Evolutionary conservation across 2,329 filamentous ascomycete species (phyloP).

Genomic region (Grosmannia serpens): DNA sequence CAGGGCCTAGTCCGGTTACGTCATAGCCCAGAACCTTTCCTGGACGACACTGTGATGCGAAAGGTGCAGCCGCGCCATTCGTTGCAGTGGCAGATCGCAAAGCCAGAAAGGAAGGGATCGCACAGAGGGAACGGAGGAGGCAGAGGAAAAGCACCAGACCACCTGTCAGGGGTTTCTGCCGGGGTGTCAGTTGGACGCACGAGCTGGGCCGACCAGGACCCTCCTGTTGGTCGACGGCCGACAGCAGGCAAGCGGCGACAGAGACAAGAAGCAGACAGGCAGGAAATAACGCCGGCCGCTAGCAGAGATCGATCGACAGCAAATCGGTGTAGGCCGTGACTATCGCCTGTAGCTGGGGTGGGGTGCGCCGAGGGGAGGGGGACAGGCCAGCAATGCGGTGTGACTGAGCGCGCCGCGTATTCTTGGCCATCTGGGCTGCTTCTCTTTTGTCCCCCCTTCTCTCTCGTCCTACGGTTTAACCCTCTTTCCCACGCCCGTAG

Average conservation of each 20-base stretch:
- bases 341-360: neutral
- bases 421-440: no score
- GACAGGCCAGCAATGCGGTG: neutral
- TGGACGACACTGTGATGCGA: neutral
- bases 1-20: neutral
- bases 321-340: neutral
- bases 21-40: neutral
- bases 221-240: neutral
- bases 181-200: neutral
- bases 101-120: no score
- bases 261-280: no score
- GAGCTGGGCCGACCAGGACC: neutral
- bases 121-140: no score
- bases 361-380: neutral
- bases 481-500: no score
- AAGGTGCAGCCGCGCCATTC: no score
- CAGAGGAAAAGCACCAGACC: no score
- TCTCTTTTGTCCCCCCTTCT: no score
- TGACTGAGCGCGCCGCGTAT: neutral
- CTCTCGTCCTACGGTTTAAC: no score
- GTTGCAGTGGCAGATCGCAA: no score
- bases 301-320: neutral
- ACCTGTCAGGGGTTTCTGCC: no score
- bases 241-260: neutral
- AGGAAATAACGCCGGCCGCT: neutral